These are phyloP conservation scores for Phytophthora melonis DNA, from an alignment of 352 stramenopile species.

Conservation along the genomic window DNA sequence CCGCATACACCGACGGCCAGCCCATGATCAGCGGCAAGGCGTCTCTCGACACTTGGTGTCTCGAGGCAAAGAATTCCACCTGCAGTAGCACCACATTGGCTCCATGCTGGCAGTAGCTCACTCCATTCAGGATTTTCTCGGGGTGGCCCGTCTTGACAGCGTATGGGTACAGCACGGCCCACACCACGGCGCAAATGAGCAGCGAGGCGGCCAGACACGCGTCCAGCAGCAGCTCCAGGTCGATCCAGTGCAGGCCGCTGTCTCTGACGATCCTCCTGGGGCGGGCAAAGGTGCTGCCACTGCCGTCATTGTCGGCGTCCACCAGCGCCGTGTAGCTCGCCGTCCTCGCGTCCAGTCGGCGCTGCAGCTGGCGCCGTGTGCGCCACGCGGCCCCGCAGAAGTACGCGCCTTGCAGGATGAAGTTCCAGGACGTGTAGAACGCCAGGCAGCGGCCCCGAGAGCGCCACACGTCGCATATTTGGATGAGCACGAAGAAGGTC, in stretches of 20 bases:
- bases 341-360: slow-evolving; percentile 26
- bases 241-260: slow-evolving; percentile 52
- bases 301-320: slow-evolving; percentile 47
- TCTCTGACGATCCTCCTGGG: slow-evolving; percentile 21
- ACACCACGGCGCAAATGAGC: slow-evolving; percentile 78
- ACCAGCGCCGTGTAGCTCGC: slow-evolving; percentile 51
- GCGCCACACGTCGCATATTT: slow-evolving; percentile 69
- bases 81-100: slow-evolving; percentile 77
- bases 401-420: slow-evolving; percentile 75
- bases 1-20: slow-evolving; percentile 70
- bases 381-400: slow-evolving; percentile 49
- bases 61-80: slow-evolving; percentile 67
- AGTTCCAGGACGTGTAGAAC: slow-evolving; percentile 92
- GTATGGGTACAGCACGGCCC: slow-evolving; percentile 81
- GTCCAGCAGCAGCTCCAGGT: slow-evolving; percentile 73
- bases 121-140: slow-evolving; percentile 72
- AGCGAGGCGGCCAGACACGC: slow-evolving; percentile 71
- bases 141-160: slow-evolving; percentile 52
- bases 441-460: slow-evolving; percentile 56
- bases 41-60: slow-evolving; percentile 62
- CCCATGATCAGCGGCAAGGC: slow-evolving; percentile 68
- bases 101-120: slow-evolving; percentile 86
- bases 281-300: slow-evolving; percentile 20
- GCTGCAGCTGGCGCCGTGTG: slow-evolving; percentile 41
- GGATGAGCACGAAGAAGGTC: slow-evolving; percentile 65